These are phyloP conservation scores for Leptographium radiaticola DNA, from an alignment of 2,329 filamentous ascomycete species.

Conservation along the genomic window DNA sequence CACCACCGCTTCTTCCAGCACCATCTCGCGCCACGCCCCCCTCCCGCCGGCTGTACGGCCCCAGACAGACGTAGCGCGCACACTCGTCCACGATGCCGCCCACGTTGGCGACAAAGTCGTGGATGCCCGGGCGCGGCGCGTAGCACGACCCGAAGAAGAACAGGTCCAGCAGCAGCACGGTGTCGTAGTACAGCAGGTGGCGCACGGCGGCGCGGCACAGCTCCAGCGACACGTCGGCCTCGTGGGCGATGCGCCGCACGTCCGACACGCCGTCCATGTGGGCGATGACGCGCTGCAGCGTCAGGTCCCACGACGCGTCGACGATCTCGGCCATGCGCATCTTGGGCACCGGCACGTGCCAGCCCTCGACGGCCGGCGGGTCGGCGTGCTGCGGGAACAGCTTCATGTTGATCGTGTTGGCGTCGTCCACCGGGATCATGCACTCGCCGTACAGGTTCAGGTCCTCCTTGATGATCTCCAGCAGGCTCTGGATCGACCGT, in stretches of 20 bases:
- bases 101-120: slow-evolving; percentile 63
- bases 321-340: slow-evolving; percentile 52
- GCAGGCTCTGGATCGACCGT: slow-evolving; percentile 66
- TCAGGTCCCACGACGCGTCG: slow-evolving; percentile 61
- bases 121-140: slow-evolving; percentile 64
- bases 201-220: slow-evolving; percentile 77
- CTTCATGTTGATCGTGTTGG: slow-evolving; percentile 93
- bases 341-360: slow-evolving; percentile 78
- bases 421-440: slow-evolving; percentile 94
- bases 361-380: slow-evolving; percentile 66
- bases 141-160: slow-evolving; percentile 93
- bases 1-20: background rate
- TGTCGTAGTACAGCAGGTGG: slow-evolving; percentile 88
- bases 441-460: slow-evolving; percentile 95
- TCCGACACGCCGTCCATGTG: slow-evolving; percentile 87
- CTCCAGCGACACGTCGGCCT: slow-evolving; percentile 75
- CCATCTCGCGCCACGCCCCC: background rate
- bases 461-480: slow-evolving; percentile 73
- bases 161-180: slow-evolving; percentile 79
- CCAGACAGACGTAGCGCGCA: slow-evolving; percentile 58
- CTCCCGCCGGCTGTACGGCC: background rate
- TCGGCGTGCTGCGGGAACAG: slow-evolving; percentile 73
- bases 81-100: slow-evolving; percentile 76
- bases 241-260: slow-evolving; percentile 71
- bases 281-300: slow-evolving; percentile 64